A percentile compares a stretch with the other conserved stretches of the same genome.
phyloP scores from a whole-genome alignment of 345 rosid genomes.

The Kernera saxatilis region DNA sequence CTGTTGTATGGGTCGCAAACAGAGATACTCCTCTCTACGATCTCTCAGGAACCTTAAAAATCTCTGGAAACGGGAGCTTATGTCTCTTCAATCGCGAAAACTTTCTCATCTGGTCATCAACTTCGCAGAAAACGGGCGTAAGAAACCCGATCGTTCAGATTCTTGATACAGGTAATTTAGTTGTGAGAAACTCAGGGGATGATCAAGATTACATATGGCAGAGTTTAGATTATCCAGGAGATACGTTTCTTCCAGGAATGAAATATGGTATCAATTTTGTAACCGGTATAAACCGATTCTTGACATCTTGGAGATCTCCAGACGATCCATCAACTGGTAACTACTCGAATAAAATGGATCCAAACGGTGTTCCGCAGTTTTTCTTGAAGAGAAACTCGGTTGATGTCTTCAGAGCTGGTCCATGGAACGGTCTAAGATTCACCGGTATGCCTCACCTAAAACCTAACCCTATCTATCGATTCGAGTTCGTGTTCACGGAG shows the following conservation, averaged over 20 bases:
- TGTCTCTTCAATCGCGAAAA: slow-evolving; percentile 32
- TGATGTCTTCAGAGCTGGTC: slow-evolving; percentile 48
- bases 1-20: slow-evolving; percentile 56
- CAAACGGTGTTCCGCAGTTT: slow-evolving; percentile 62
- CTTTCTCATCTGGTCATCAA: slow-evolving; percentile 47
- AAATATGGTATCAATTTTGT: slow-evolving; percentile 65
- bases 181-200: slow-evolving; percentile 44
- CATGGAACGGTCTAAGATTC: slow-evolving; percentile 66
- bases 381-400: slow-evolving; percentile 36
- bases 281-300: slow-evolving; percentile 41
- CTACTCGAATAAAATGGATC: slow-evolving; percentile 49
- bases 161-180: slow-evolving; percentile 66
- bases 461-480: slow-evolving; percentile 41
- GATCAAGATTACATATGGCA: slow-evolving; percentile 54
- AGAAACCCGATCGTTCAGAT: slow-evolving; percentile 47
- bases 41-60: slow-evolving; percentile 46
- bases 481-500: slow-evolving; percentile 33
- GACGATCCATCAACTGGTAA: slow-evolving; percentile 71
- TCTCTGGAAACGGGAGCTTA: slow-evolving; percentile 33
- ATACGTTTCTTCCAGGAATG: slow-evolving; percentile 70
- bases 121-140: not conserved
- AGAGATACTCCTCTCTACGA: slow-evolving; percentile 61
- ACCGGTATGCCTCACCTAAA: slow-evolving; percentile 31
- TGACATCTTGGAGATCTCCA: slow-evolving; percentile 59
- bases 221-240: slow-evolving; percentile 80